phyloP scores from a whole-genome alignment of 768 basidiomycete species.

The Lyophyllum decastes region DNA sequence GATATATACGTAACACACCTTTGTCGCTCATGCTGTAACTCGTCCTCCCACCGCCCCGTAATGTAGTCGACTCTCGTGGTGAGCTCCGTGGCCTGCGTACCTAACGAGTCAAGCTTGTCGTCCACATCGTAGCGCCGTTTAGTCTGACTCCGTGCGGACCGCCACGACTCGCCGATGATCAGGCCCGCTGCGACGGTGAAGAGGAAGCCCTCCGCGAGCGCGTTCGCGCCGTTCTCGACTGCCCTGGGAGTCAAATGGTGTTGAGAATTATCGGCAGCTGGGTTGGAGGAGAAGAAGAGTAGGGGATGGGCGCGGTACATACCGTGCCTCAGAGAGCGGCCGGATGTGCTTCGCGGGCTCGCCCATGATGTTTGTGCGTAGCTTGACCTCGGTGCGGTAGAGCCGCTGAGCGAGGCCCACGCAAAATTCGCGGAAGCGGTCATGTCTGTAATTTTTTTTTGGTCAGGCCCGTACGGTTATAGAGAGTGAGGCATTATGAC shows the following conservation, averaged over 20 bases:
- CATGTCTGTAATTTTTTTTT: constrained; percentile 50
- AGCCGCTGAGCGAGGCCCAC: constrained; percentile 74
- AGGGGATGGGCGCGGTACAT: constrained; percentile 18
- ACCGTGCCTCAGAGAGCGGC: constrained; percentile 79
- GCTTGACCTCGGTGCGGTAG: constrained; percentile 70
- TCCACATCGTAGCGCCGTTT: constrained; percentile 75
- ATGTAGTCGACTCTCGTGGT: constrained; percentile 42
- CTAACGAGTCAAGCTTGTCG: constrained; percentile 66
- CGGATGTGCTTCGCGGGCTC: constrained; percentile 72
- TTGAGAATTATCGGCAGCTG: background rate
- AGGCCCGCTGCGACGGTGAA: constrained; percentile 74
- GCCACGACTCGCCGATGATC: constrained; percentile 78
- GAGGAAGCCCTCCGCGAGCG: constrained; percentile 83
- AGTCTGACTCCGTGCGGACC: constrained; percentile 65
- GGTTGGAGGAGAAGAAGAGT: too few relatives aligned
- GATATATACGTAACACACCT: constrained; percentile 47
- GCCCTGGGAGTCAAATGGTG: constrained; percentile 49
- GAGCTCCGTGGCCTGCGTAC: constrained; percentile 46
- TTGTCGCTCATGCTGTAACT: constrained; percentile 42
- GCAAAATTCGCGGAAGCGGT: constrained; percentile 69
- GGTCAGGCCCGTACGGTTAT: too few relatives aligned
- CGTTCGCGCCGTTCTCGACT: constrained; percentile 84
- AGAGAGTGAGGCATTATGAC: constrained; percentile 16
- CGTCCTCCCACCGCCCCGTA: constrained; percentile 42
- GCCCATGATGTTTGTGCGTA: constrained; percentile 77